A percentile compares a stretch with the other conserved stretches of the same genome.
Conservation (phyloP, 371 early-diverging fungal genomes). For the Quaeritorhiza haematococci region DNA sequence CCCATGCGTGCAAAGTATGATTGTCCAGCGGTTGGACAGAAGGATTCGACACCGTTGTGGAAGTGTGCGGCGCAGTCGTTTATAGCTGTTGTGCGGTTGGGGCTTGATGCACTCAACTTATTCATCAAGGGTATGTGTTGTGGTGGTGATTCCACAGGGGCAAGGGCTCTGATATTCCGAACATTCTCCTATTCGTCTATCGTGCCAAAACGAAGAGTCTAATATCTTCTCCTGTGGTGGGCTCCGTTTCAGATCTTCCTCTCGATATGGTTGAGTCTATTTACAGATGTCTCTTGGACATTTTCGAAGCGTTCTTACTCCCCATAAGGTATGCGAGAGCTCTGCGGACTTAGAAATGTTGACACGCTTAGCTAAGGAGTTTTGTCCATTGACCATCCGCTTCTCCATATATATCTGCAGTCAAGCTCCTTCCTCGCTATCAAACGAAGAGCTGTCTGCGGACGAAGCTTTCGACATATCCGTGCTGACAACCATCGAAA, state of each 20-base stretch:
- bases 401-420: too few relatives aligned
- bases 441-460: slow-evolving; percentile 61
- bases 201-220: neutral
- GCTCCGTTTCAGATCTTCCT: neutral
- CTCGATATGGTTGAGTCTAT: slow-evolving; percentile 39
- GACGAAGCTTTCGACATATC: slow-evolving; percentile 79
- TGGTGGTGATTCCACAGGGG: too few relatives aligned
- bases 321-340: slow-evolving; percentile 50
- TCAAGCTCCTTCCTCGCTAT: slow-evolving; percentile 53
- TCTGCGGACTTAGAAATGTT: neutral
- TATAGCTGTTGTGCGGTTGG: slow-evolving; percentile 58
- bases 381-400: neutral
- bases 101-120: slow-evolving; percentile 50
- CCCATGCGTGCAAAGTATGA: slow-evolving; percentile 74
- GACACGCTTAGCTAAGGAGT: neutral
- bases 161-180: neutral
- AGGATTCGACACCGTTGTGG: slow-evolving; percentile 76
- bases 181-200: neutral
- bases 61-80: slow-evolving; percentile 62
- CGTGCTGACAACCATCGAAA: slow-evolving; percentile 58
- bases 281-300: slow-evolving; percentile 56
- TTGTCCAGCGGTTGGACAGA: slow-evolving; percentile 67
- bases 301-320: slow-evolving; percentile 67
- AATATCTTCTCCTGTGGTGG: neutral
- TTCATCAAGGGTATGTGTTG: slow-evolving; percentile 56